phyloP scores from a whole-genome alignment of 805 yeast species.

The Yarrowia sp. region DNA sequence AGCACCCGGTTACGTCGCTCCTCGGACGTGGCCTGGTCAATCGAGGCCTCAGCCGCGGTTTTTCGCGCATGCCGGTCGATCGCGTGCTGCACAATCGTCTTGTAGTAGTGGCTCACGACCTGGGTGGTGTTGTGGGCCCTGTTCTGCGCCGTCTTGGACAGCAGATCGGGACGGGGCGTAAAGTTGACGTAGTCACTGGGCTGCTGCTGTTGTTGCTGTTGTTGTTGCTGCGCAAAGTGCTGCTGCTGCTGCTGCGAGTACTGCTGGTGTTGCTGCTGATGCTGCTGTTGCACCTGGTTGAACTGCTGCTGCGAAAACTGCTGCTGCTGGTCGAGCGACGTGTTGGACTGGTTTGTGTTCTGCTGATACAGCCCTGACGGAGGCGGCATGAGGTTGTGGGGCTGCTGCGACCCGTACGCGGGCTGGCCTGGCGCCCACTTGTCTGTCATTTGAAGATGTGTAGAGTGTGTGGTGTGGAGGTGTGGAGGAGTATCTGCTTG shows the following conservation, averaged over 20 bases:
- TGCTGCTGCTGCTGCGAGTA: constrained; percentile 41
- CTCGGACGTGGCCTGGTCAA: constrained; percentile 58
- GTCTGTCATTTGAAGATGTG: constrained; percentile 2
- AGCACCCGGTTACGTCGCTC: constrained; percentile 86
- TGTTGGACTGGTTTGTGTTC: constrained; percentile 17
- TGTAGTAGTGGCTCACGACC: constrained; percentile 82
- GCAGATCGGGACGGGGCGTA: constrained; percentile 80
- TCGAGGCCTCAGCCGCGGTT: constrained; percentile 76
- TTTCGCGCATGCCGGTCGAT: constrained; percentile 95
- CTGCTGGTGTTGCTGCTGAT: constrained; percentile 40
- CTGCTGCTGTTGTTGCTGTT: constrained; percentile 44
- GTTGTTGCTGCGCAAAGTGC: constrained; percentile 46
- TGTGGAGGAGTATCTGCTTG: not conserved
- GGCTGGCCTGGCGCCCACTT: constrained; percentile 20
- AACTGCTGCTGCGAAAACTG: constrained; percentile 32
- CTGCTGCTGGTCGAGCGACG: constrained; percentile 34
- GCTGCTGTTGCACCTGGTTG: constrained; percentile 41
- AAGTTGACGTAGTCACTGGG: constrained; percentile 63
- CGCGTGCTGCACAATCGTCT: constrained; percentile 86
- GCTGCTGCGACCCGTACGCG: constrained; percentile 21
- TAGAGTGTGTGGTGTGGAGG: not conserved
- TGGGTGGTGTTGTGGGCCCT: constrained; percentile 83
- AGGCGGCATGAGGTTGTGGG: constrained; percentile 33
- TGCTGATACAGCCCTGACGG: constrained; percentile 24
- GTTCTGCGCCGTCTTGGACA: constrained; percentile 78